Percentiles rank a stretch among this genome's conserved stretches.
Conservation (phyloP, 192 early-diverging fungal species). For the Piromyces finnis region DNA sequence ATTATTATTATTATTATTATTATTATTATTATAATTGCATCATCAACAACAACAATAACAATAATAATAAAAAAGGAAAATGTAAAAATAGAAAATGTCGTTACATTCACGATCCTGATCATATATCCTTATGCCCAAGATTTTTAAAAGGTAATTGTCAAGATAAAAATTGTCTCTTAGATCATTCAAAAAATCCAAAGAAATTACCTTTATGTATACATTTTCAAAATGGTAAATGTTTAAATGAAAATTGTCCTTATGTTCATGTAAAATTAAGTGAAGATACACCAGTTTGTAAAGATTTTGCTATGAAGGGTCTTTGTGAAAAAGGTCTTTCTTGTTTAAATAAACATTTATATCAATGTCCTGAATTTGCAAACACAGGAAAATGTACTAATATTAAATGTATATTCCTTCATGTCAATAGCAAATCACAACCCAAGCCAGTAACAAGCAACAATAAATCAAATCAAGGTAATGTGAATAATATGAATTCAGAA, state of each 20-base stretch:
- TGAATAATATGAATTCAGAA: conserved; percentile 1
- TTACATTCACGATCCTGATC: conserved; percentile 23
- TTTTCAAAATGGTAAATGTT: conserved; percentile 41
- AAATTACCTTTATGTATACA: conserved; percentile 40
- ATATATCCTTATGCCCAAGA: conserved; percentile 24
- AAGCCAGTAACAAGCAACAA: neutral
- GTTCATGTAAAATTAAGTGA: conserved; percentile 32
- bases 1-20: no score
- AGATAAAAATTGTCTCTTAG: conserved; percentile 18
- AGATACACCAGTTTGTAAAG: conserved; percentile 38
- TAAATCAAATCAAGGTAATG: neutral
- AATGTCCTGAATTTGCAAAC: conserved; percentile 51
- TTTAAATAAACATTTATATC: conserved; percentile 38
- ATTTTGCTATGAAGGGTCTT: conserved; percentile 41
- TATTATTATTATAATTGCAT: no score
- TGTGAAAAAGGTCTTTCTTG: conserved; percentile 36
- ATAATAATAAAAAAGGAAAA: no score
- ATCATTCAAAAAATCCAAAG: conserved; percentile 32
- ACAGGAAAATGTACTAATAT: conserved; percentile 27
- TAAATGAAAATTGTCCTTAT: conserved; percentile 28
- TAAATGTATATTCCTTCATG: conserved; percentile 43
- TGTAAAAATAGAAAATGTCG: conserved; percentile 7
- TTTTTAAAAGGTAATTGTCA: conserved; percentile 24
- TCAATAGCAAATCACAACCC: conserved; percentile 1
- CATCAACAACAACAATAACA: no score